Base-by-base conservation (phyloP, 176 grass and related monocot genomes). In the Aegilops longissima region DNA sequence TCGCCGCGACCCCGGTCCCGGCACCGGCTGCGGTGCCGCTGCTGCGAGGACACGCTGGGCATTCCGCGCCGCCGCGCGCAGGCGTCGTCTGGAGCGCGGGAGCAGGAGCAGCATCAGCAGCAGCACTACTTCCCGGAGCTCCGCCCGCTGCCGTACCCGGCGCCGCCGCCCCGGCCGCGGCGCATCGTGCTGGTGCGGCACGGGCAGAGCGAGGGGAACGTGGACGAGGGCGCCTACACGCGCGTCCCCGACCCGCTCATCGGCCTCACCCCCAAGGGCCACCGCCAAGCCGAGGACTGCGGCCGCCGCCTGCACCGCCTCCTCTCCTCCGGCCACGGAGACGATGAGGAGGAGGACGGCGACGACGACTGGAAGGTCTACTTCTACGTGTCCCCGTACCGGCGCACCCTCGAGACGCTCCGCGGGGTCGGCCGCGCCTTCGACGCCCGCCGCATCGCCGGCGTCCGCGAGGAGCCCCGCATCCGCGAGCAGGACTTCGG, bases 401-500 rank as follows among this genome's bases (percentile, higher is more conserved):
- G 81, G 6, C 85, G 95, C 27, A 89, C 87, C 2, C 89, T 93
- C 0, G 89, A 97, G 91, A 95, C 95, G 17, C 92, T 93, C 2
- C 77, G 86, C 31, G 91, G 95, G 17, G 70, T 98, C 25, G 95
- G 88, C 0, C 76, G 29, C 68, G 80, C 93, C 8, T 95, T 95
- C 45, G 89, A 98, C 79, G 80, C 83, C 9, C 68, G 73, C 61
- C 86, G 89, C 44, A 90, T 97, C 85, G 93, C 89, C 73, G 95
- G 95, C 16, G 91, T 97, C 20, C 86, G 89, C 24, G 91, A 97
- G 80, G 93, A 98, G 83, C 93, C 93, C 9, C 93, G 93, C 23
- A 76, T 98, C 39, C 86, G 95, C 2, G 96, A 98, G 81, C 93
- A 98, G 82, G 95, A 98, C 79, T 93, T 98, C 33, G 95, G 95